Conservation (phyloP, 129 eudicot genomes). For the Escallonia rubra region DNA sequence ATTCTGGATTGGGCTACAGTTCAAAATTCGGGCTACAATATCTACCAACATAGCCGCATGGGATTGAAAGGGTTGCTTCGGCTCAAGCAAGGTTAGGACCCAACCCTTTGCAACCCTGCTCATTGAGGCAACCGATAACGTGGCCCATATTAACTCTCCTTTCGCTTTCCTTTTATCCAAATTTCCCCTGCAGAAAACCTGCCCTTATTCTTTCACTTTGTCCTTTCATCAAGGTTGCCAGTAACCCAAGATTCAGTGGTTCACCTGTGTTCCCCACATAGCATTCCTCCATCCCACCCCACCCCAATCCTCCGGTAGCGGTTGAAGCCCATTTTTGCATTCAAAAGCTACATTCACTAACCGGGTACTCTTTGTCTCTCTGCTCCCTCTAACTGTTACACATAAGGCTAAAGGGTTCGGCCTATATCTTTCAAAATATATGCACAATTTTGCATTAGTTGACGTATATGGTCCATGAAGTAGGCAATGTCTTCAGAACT, state of each 20-base stretch:
- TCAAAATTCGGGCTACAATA: no score
- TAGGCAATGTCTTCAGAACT: neutral
- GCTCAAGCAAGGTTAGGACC: no score
- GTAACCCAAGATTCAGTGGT: neutral
- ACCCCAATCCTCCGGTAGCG: slow-evolving; percentile 3
- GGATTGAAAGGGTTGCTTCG: no score
- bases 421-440: neutral
- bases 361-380: neutral
- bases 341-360: neutral
- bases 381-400: slow-evolving; percentile 5
- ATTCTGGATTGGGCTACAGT: no score
- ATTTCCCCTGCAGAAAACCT: neutral
- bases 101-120: no score
- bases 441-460: no score
- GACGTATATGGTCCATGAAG: neutral
- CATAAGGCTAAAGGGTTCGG: neutral
- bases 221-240: slow-evolving; percentile 11
- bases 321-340: neutral
- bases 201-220: slow-evolving; percentile 4
- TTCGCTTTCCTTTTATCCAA: slow-evolving; percentile 49
- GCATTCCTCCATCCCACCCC: neutral
- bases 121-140: no score
- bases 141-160: slow-evolving; percentile 33
- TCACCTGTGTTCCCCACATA: neutral
- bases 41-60: no score